These are phyloP conservation scores for Laguncularia racemosa DNA, from an alignment of 345 rosid species.

Conservation along the genomic window DNA sequence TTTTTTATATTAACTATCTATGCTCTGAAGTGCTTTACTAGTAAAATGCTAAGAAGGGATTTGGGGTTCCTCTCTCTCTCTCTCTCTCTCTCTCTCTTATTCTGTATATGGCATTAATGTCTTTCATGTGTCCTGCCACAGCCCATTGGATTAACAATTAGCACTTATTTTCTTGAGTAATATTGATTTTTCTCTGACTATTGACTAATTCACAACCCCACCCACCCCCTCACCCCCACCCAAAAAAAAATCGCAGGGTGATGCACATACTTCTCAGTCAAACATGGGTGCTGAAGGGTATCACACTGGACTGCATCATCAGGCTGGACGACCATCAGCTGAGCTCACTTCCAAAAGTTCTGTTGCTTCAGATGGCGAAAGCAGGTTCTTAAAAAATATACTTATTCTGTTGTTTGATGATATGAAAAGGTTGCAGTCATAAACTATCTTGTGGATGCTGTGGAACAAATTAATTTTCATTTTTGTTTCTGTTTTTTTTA, in stretches of 20 bases:
- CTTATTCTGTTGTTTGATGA: neutral
- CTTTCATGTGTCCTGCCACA: no score
- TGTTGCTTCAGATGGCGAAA: conserved; percentile 30
- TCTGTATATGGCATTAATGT: no score
- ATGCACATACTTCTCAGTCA: conserved; percentile 32
- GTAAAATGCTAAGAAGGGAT: no score
- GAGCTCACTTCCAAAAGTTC: conserved; percentile 31
- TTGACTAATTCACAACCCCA: neutral
- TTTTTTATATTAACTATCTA: no score
- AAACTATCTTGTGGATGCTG: neutral
- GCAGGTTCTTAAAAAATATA: conserved; percentile 34
- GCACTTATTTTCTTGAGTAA: neutral
- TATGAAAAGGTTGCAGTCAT: neutral
- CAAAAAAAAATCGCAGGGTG: conserved; percentile 32
- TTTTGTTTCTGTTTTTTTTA: neutral
- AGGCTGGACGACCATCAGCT: conserved; percentile 29
- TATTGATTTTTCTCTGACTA: neutral
- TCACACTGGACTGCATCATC: conserved; percentile 26
- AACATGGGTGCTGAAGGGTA: conserved; percentile 26
- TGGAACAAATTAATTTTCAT: neutral
- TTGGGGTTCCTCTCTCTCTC: no score
- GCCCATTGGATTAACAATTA: no score
- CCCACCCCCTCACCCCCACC: no score
- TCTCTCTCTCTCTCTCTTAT: no score
- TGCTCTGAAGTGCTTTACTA: no score